Conservation (phyloP, 1,139 yeast genomes). For the Geotrichum europaeum region DNA sequence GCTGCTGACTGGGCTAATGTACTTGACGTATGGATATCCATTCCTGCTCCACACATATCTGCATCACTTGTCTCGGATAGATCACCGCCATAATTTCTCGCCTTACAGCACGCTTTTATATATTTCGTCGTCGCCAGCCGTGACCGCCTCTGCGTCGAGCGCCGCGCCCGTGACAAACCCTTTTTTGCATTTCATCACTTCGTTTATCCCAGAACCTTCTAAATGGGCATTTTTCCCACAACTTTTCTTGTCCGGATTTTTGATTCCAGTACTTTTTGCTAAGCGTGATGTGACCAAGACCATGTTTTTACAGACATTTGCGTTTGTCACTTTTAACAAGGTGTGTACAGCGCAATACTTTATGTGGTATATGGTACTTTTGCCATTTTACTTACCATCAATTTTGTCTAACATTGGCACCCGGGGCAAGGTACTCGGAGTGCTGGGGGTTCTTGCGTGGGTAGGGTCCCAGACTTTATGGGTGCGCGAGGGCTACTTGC, state of each 20-base stretch:
- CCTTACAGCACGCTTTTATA: constrained; percentile 76
- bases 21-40: constrained; percentile 60
- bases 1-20: constrained; percentile 53
- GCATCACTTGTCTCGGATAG: constrained; percentile 76
- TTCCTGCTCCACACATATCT: constrained; percentile 74
- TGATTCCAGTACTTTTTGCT: constrained; percentile 58
- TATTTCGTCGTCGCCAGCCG: constrained; percentile 35
- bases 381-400: constrained; percentile 61
- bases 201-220: constrained; percentile 29
- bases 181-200: constrained; percentile 19
- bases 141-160: constrained; percentile 16
- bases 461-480: constrained; percentile 64
- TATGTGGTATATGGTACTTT: constrained; percentile 81
- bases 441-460: constrained; percentile 52
- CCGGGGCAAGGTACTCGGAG: constrained; percentile 1
- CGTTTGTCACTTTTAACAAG: constrained; percentile 86
- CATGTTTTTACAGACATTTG: constrained; percentile 80
- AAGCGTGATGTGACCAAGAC: constrained; percentile 52
- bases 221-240: constrained; percentile 78
- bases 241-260: constrained; percentile 49
- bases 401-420: constrained; percentile 25
- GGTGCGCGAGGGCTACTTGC: constrained; percentile 69
- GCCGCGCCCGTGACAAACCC: constrained; percentile 17
- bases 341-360: constrained; percentile 89
- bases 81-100: constrained; percentile 93